A percentile compares a stretch with the other conserved stretches of the same genome.
phyloP scores from a whole-genome alignment of 2,329 filamentous ascomycete species.

The Clonostachys solani region DNA sequence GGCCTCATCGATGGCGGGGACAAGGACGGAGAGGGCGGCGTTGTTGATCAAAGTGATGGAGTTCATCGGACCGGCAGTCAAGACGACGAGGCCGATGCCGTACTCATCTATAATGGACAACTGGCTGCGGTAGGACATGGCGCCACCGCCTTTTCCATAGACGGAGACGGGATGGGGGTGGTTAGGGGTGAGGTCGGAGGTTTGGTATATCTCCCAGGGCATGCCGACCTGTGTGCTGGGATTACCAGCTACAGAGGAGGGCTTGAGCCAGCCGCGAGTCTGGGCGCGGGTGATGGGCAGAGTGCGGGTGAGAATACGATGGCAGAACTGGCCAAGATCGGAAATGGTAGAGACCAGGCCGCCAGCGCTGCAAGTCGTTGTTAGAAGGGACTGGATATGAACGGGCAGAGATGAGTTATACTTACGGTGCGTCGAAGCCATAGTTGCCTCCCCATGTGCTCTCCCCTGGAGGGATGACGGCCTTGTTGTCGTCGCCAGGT shows the following conservation, averaged over 20 bases:
- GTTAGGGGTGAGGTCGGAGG: slow-evolving; percentile 12
- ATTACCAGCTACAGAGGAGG: slow-evolving; percentile 19
- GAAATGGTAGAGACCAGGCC: slow-evolving; percentile 25
- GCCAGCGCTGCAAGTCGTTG: slow-evolving; percentile 16
- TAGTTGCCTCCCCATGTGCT: slow-evolving; percentile 26
- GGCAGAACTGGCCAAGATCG: slow-evolving; percentile 20
- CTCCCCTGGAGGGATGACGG: slow-evolving; percentile 23
- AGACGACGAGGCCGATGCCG: slow-evolving; percentile 19
- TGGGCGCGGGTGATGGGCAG: slow-evolving; percentile 14
- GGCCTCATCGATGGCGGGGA: slow-evolving; percentile 18
- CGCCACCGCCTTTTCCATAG: slow-evolving; percentile 26
- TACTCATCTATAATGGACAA: slow-evolving; percentile 27
- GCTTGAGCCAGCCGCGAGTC: slow-evolving; percentile 27
- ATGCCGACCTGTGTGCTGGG: slow-evolving; percentile 21
- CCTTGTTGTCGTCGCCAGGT: slow-evolving; percentile 19
- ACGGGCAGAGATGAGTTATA: background rate
- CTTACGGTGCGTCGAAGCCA: slow-evolving; percentile 23
- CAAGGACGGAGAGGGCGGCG: slow-evolving; percentile 15
- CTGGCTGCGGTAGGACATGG: slow-evolving; percentile 25
- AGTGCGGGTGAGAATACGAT: slow-evolving; percentile 18
- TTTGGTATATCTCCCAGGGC: slow-evolving; percentile 29
- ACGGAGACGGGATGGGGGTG: slow-evolving; percentile 23
- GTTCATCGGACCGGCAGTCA: slow-evolving; percentile 21
- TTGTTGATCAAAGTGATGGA: slow-evolving; percentile 18
- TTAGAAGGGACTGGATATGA: background rate